Evolutionary conservation across 768 basidiomycete species (phyloP), one percentile per base, ranked within the genome.

Genomic region (Tricholomella constricta): DNA sequence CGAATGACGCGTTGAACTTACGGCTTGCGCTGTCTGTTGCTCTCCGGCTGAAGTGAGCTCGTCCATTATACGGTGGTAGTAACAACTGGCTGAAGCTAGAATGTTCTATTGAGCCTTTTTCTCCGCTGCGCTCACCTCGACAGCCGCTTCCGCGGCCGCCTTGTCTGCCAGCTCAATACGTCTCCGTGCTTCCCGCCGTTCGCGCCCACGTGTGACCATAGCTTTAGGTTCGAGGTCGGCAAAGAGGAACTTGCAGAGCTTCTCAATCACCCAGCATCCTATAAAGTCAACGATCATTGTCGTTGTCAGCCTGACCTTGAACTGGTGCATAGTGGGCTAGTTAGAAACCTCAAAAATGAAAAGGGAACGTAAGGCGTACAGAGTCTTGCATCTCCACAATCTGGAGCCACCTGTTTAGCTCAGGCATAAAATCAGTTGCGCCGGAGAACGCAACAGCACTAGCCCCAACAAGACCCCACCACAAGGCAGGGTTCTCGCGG

Each of bases 341-440:
- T 56, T 29, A 56, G 35, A 7, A 11, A 42, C 23, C 11, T 27
- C 5, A 37, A 32, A 12, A 10, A 15, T 23, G 4, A 42, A 9
- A 31, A 45, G 12, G 11, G 48, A 34, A 23, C 32, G 44, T 27
- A 14, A 26, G 10, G 83, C 93, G 56, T 62, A 97, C 95, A 27
- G 74, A 58, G 8, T 63, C 63, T 40, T 84, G 71, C 96, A 99
- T 95, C 68, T 90, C 92, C 22, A 97, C 94, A 37, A 98, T 88
- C 69, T 98, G 97, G 41, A 99, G 78, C 96, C 97, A 98, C 23
- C 91, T 77, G 66, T 96, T 98, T 54, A 97, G 65, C 72, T 99
- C 97, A 2, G 97, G 97, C 66, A 97, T 76, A 60, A 99, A 89
- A 67, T 99, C 94, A 1, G 91, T 94, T 5, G 96, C 84, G 26